Percentiles rank a stretch among this genome's conserved stretches.
Evolutionary conservation across 2,329 filamentous ascomycete genomes (phyloP).

Genomic region (Alternaria sp.): DNA sequence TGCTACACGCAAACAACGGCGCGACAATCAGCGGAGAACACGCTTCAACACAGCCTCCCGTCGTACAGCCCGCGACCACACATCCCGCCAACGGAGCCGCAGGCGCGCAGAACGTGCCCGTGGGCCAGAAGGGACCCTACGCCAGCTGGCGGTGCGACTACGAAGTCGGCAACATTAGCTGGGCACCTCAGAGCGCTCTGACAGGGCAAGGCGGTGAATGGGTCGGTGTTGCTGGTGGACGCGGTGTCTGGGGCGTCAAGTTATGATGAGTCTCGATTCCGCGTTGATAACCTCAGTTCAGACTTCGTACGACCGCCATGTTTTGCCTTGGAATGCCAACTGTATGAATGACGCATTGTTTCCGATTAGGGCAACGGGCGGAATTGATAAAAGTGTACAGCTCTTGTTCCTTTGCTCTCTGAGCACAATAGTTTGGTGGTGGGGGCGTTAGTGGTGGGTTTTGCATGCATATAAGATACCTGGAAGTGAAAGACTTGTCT

Average conservation of each 20-base stretch:
- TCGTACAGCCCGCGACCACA: slow-evolving; percentile 26
- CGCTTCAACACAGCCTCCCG: slow-evolving; percentile 34
- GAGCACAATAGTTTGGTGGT: neutral
- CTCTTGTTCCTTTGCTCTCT: neutral
- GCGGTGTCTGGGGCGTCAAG: slow-evolving; percentile 80
- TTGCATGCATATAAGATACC: slow-evolving; percentile 5
- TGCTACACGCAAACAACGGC: slow-evolving; percentile 71
- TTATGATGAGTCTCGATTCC: slow-evolving; percentile 39
- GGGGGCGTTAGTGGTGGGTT: neutral
- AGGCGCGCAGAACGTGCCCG: slow-evolving; percentile 45
- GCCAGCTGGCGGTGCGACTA: slow-evolving; percentile 87
- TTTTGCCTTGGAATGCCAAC: neutral
- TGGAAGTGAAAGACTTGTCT: neutral
- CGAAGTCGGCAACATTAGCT: slow-evolving; percentile 83
- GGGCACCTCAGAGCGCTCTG: slow-evolving; percentile 75
- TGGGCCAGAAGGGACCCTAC: slow-evolving; percentile 68
- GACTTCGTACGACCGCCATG: neutral
- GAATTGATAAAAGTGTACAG: neutral
- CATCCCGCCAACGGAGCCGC: slow-evolving; percentile 39
- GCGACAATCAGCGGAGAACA: slow-evolving; percentile 55
- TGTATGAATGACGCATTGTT: neutral
- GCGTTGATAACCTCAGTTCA: neutral
- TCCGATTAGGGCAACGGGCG: neutral
- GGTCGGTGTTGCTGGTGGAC: slow-evolving; percentile 80
- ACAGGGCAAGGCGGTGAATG: slow-evolving; percentile 77